Percentiles rank a stretch among this genome's conserved stretches.
Conservation (phyloP, 106 monocot species). For the Phalaenopsis equestris region DNA sequence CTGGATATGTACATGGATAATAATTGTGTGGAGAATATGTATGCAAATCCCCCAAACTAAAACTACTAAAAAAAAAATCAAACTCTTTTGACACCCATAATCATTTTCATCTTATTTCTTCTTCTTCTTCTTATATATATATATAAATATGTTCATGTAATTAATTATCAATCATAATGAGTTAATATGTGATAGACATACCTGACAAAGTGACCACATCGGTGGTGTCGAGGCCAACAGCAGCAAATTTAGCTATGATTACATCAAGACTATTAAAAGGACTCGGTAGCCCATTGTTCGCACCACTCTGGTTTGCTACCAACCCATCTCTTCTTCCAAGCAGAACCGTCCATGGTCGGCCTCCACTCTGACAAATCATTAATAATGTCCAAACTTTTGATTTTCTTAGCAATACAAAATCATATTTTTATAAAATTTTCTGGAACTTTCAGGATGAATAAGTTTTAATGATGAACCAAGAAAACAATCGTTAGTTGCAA, state of each 20-base stretch:
- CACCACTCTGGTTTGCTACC: constrained; percentile 46
- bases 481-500: no score
- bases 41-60: no score
- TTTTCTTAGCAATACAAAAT: no score
- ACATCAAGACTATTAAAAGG: constrained; percentile 29
- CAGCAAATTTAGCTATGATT: constrained; percentile 43
- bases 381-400: background rate
- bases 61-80: background rate
- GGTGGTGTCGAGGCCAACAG: constrained; percentile 45
- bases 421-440: no score
- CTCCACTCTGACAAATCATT: constrained; percentile 40
- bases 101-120: no score
- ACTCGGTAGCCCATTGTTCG: constrained; percentile 41
- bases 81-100: background rate
- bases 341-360: constrained; percentile 37
- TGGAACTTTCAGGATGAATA: no score
- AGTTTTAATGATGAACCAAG: no score
- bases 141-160: no score
- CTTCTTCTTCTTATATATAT: no score
- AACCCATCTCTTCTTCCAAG: constrained; percentile 63
- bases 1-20: no score
- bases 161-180: no score
- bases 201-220: constrained; percentile 72
- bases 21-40: no score
- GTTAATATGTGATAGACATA: background rate